Evolutionary conservation across 2,329 filamentous ascomycete species (phyloP).

Genomic region (Nigrograna mackinnonii): DNA sequence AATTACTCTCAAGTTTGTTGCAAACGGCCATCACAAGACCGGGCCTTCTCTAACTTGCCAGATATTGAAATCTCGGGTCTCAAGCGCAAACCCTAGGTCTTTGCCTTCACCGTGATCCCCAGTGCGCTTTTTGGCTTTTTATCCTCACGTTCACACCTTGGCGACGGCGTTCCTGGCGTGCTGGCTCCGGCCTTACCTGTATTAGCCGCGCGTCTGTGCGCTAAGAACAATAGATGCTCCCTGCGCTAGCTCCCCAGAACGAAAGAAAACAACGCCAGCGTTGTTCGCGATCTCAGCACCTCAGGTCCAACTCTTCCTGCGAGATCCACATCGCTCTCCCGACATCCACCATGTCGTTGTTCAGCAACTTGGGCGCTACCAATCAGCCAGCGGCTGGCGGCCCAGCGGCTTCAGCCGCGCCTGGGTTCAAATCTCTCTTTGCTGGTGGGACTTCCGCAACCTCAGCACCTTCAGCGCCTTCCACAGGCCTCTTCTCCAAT

Average conservation of each 20-base stretch:
- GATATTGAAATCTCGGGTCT: no score
- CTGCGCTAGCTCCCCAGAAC: conserved; percentile 13
- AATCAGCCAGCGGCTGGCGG: conserved; percentile 30
- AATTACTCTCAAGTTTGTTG: no score
- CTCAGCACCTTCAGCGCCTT: conserved; percentile 10
- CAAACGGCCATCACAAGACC: no score
- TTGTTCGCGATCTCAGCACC: conserved; percentile 28
- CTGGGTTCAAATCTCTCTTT: conserved; percentile 26
- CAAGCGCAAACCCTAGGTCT: no score
- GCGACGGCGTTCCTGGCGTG: no score
- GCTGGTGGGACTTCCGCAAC: conserved; percentile 29
- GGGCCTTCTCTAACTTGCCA: no score
- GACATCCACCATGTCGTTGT: conserved; percentile 32
- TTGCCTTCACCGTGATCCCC: no score
- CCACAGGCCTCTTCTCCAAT: conserved; percentile 30
- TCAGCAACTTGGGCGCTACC: conserved; percentile 25
- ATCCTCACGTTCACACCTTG: no score
- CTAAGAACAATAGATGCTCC: neutral
- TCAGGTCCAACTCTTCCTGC: conserved; percentile 23
- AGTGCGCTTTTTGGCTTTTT: no score
- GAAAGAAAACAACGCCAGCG: conserved; percentile 17
- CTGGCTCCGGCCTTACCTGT: no score
- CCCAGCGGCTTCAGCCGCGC: conserved; percentile 20
- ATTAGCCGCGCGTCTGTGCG: conserved; percentile 3
- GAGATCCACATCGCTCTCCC: conserved; percentile 6